Conservation (phyloP, 352 stramenopile species). For the Globisporangium abappressorium region DNA sequence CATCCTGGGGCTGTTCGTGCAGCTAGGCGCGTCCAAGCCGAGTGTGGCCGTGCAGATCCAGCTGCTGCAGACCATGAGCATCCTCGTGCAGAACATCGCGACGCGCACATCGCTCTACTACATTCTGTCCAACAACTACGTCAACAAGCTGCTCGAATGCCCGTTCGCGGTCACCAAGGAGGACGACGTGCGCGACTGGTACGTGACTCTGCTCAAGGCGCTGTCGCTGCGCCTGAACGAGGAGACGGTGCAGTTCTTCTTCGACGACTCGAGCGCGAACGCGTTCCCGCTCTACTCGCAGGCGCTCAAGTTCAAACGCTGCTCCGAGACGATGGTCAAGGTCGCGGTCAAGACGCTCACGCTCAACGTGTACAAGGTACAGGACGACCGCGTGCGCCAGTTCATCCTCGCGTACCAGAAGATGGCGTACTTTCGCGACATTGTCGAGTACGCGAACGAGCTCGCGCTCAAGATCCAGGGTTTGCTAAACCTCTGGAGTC, state of each 20-base stretch:
- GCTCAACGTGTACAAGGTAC: conserved; percentile 80
- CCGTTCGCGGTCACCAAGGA: conserved; percentile 59
- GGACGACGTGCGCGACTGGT: conserved; percentile 89
- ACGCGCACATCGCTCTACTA: conserved; percentile 92
- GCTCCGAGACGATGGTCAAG: conserved; percentile 81
- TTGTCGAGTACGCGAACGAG: conserved; percentile 73
- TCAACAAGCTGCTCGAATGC: conserved; percentile 92
- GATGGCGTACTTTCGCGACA: conserved; percentile 77
- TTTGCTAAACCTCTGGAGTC: conserved; percentile 59
- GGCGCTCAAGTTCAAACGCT: conserved; percentile 66
- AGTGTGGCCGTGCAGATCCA: conserved; percentile 86
- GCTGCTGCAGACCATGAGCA: conserved; percentile 91
- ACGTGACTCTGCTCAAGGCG: conserved; percentile 86
- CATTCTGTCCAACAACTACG: conserved; percentile 93
- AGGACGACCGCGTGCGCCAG: conserved; percentile 66
- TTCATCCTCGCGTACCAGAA: conserved; percentile 77
- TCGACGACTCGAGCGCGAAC: conserved; percentile 41
- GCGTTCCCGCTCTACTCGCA: conserved; percentile 76
- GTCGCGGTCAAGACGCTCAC: conserved; percentile 86
- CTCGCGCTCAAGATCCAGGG: conserved; percentile 76
- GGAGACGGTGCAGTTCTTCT: conserved; percentile 90
- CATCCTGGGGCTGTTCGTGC: conserved; percentile 90
- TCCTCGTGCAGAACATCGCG: conserved; percentile 89
- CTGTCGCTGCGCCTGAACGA: conserved; percentile 82
- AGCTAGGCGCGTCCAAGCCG: conserved; percentile 58